A percentile compares a stretch with the other conserved stretches of the same genome.
Evolutionary conservation across 352 stramenopile species (phyloP).

Genomic region (Phytophthora constricta): DNA sequence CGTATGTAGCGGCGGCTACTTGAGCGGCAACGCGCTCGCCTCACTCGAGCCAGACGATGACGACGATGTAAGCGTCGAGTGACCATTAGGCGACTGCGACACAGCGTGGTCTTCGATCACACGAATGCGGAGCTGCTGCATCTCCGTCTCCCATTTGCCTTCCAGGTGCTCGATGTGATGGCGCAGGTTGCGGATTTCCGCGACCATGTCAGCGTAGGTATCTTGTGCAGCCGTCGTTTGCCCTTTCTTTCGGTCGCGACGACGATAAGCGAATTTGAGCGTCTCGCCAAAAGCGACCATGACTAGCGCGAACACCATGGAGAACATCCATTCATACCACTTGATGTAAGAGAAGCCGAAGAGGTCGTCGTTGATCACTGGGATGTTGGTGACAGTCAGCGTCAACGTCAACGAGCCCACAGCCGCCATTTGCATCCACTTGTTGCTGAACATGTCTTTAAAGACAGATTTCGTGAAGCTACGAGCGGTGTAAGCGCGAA

Average conservation of each 20-base stretch:
- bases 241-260: constrained; percentile 55
- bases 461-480: constrained; percentile 83
- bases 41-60: constrained; percentile 52
- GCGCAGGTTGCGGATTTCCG: constrained; percentile 67
- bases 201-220: constrained; percentile 49
- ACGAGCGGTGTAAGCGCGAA: constrained; percentile 76
- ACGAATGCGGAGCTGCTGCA: constrained; percentile 47
- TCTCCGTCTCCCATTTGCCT: constrained; percentile 58
- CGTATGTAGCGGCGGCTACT: too few relatives aligned
- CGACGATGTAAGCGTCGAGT: constrained; percentile 65
- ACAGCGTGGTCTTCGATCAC: constrained; percentile 18
- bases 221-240: constrained; percentile 47
- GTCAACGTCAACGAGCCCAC: constrained; percentile 65
- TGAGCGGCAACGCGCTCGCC: constrained; percentile 34
- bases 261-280: constrained; percentile 70
- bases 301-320: constrained; percentile 66
- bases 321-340: constrained; percentile 81
- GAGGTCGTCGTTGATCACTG: constrained; percentile 65
- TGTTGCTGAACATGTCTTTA: constrained; percentile 75
- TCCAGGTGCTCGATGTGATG: constrained; percentile 68
- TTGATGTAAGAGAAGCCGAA: constrained; percentile 76
- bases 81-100: constrained; percentile 31
- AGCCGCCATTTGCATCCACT: constrained; percentile 81
- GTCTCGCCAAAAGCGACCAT: constrained; percentile 78
- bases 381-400: constrained; percentile 75